Base-by-base conservation (phyloP, 768 basidiomycete species). In the Clitopilus hobsonii region DNA sequence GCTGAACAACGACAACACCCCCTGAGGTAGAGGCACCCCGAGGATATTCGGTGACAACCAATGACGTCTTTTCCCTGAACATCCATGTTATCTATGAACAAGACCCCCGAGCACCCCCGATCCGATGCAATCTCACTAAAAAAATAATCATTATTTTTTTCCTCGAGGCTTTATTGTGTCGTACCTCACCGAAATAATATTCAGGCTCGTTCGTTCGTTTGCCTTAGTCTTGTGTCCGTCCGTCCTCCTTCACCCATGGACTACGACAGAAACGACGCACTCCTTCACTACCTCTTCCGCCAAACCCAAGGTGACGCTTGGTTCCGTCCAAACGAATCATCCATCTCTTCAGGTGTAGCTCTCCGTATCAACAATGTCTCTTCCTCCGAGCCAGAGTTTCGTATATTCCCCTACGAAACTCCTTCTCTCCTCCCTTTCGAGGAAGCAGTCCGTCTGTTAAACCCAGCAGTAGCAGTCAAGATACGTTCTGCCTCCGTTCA, bases 361-460 rank as follows among this genome's bases (percentile, higher is more conserved):
- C 70, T 91, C 6, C 65, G 79, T 5, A 72, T 79, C 2, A 67
- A 66, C 24, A 75, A 79, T 41, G 54, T 56, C 10, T 49, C 57
- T 55, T n/a, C n/a, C n/a, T 76, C 77, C 66, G 14, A 69, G 54
- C 75, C 77, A 1, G 75, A 77, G 54, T 91, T 87, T 64, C 84
- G 91, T 52, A 86, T 92, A 29, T 94, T 91, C 65, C 91, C 91
- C 0, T 91, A 91, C 63, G 88, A 93, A 64, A 89, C 85, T 59
- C 71, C 76, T 10, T 76, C 72, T 27, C 80, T 93, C 8, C 83
- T 81, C 51, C 87, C 88, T 0, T 93, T 94, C 60, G 91, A 92
- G 71, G 79, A 82, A 59, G 60, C 90, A 1, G 80, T 94, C 18
- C 74, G 81, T 3, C 71, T 73, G 8, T 75, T 94, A 58, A 93